Evolutionary conservation across 1,284 basidiomycete genomes (phyloP).

Genomic region (Xerocomus nothofagi): DNA sequence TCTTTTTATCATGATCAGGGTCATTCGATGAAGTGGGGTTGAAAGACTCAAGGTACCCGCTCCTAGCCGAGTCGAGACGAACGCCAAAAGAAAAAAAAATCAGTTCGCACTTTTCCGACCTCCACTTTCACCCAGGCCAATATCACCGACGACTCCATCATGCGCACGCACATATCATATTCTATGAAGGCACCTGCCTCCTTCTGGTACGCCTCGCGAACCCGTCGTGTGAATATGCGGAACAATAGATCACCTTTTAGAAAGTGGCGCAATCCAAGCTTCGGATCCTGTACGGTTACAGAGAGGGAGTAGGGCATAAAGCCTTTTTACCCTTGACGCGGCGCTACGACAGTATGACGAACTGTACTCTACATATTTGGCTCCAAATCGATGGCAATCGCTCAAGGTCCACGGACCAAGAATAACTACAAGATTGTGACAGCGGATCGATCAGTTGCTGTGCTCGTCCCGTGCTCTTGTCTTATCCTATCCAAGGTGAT

Average conservation of each 20-base stretch:
- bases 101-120: not conserved
- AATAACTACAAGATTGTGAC: slow-evolving; percentile 6
- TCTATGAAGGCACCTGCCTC: slow-evolving; percentile 21
- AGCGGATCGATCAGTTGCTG: slow-evolving; percentile 9
- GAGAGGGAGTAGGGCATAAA: not conserved
- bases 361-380: not conserved
- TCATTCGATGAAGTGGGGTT: slow-evolving; percentile 2
- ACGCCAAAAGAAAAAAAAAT: slow-evolving; percentile 15
- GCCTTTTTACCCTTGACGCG: slow-evolving; percentile 6
- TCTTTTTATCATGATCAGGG: slow-evolving; percentile 14
- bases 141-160: slow-evolving; percentile 5
- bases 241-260: slow-evolving; percentile 5
- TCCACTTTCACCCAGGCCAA: not conserved
- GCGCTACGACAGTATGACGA: slow-evolving; percentile 11
- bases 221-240: slow-evolving; percentile 26
- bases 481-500: slow-evolving; percentile 8
- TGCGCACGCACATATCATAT: not conserved
- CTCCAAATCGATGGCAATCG: slow-evolving; percentile 8
- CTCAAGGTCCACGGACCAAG: slow-evolving; percentile 3
- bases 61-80: not conserved
- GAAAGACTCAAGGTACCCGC: not conserved
- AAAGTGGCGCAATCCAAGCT: slow-evolving; percentile 26
- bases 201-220: slow-evolving; percentile 6
- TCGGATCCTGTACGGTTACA: not conserved
- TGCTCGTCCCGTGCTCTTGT: not conserved